phyloP scores from a whole-genome alignment of 2,329 filamentous ascomycete species.

The Penicillium aurantiogriseum region DNA sequence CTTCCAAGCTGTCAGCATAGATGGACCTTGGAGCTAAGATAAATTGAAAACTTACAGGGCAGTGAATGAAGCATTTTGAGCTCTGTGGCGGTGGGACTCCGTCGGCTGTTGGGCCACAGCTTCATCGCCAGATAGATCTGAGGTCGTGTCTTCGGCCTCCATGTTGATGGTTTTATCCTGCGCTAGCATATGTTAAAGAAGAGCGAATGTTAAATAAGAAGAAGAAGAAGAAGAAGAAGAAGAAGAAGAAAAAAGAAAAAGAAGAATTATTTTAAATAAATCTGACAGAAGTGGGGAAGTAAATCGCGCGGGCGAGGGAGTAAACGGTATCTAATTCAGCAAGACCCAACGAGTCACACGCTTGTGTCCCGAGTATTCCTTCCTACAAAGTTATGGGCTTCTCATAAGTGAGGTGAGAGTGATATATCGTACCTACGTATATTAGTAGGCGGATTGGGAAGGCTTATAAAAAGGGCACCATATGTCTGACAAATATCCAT shows the following conservation, averaged over 20 bases:
- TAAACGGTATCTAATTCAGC: neutral
- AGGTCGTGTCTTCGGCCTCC: conserved; percentile 13
- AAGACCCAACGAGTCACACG: neutral
- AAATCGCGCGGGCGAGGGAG: neutral
- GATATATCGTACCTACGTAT: neutral
- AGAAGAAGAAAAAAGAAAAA: too few species aligned
- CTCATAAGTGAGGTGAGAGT: neutral
- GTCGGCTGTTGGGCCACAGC: neutral
- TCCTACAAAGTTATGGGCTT: neutral
- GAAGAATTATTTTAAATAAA: neutral
- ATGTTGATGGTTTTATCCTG: neutral
- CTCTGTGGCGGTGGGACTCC: conserved; percentile 24
- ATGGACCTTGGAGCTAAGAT: neutral
- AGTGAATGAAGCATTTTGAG: conserved; percentile 54
- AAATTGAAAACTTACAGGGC: conserved; percentile 37
- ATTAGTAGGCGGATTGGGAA: neutral
- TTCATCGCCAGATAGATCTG: conserved; percentile 31
- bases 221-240: neutral
- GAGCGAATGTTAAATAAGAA: neutral
- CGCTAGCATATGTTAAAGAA: neutral
- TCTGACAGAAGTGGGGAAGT: too few species aligned
- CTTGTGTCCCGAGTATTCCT: neutral
- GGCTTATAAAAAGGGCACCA: too few species aligned
- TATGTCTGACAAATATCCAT: neutral
- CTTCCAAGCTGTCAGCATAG: conserved; percentile 23